phyloP scores from a whole-genome alignment of 371 early-diverging fungal species.

The Fennellomyces sp. region DNA sequence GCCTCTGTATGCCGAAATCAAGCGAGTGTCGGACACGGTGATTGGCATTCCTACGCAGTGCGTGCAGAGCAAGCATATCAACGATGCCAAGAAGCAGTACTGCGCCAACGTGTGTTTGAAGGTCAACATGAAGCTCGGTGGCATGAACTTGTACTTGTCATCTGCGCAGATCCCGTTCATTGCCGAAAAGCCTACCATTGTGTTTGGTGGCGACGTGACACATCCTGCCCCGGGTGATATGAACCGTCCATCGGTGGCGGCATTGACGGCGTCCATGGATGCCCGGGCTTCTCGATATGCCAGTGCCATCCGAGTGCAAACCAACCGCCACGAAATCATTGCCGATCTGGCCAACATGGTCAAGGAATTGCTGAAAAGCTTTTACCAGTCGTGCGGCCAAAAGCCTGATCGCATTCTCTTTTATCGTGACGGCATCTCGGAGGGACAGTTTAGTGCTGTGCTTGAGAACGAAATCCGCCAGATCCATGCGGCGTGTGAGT shows the following conservation, averaged over 20 bases:
- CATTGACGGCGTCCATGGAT: slow-evolving; percentile 74
- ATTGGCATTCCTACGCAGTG: slow-evolving; percentile 93
- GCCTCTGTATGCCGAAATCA: slow-evolving; percentile 92
- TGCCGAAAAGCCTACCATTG: slow-evolving; percentile 77
- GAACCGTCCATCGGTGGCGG: slow-evolving; percentile 85
- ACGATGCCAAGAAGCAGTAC: slow-evolving; percentile 64
- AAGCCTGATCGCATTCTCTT: slow-evolving; percentile 92
- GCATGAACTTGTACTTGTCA: slow-evolving; percentile 72
- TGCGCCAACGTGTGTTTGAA: slow-evolving; percentile 80
- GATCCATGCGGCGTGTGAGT: slow-evolving; percentile 75
- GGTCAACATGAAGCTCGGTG: slow-evolving; percentile 89
- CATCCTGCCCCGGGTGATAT: slow-evolving; percentile 80
- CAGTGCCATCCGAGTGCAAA: slow-evolving; percentile 83
- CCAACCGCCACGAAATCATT: slow-evolving; percentile 87
- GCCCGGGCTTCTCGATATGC: slow-evolving; percentile 85
- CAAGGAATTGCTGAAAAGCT: slow-evolving; percentile 81
- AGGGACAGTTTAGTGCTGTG: slow-evolving; percentile 90
- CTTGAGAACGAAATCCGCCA: slow-evolving; percentile 80
- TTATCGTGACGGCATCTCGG: slow-evolving; percentile 95
- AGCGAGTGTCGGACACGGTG: slow-evolving; percentile 91
- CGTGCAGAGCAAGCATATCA: slow-evolving; percentile 75
- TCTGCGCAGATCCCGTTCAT: slow-evolving; percentile 64
- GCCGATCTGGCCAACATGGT: slow-evolving; percentile 82
- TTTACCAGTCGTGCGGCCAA: slow-evolving; percentile 71
- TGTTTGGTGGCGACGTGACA: slow-evolving; percentile 95